Base-by-base conservation (phyloP, 345 rosid genomes). In the Citropsis articulata region DNA sequence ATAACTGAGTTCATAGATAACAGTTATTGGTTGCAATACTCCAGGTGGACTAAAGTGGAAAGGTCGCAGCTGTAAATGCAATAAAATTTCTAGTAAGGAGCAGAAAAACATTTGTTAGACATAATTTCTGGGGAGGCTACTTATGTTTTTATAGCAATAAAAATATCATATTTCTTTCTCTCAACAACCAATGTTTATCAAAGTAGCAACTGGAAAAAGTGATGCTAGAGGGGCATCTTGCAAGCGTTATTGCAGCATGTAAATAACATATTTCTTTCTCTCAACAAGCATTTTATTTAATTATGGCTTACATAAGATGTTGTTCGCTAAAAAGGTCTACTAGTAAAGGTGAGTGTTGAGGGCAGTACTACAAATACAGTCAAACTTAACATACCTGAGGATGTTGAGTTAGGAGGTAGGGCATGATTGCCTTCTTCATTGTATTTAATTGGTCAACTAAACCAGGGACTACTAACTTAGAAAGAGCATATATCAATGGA, bases 21-120 rank as follows among this genome's bases (percentile, higher is more conserved):
- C 86, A 40, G 93, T 95, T 72, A 95, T 31, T 70, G 97, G 99
- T 85, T 91, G 98, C 82, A 88, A 81, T 30, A 92, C 50, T 35
- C 94, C 94, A 25, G 94, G 90, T 36, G 93, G 96, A 84, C 70
- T 83, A 77, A 91, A 92, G 84, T 93, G 98, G 85, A 85, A 92
- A 0, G 90, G 83, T 42, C 28, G 86, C 72, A 93, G 77, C 99
- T 95, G 94, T 78, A 87, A 85, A 67, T 63, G 76, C 66, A 86
- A 73, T 50, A 56, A 24, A 61, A 28, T 76, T 56, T 79, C 66
- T 24, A 72, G 66, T 75, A 79, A 67, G 48, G 71, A 66, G 77
- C 33, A 40, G 42, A 69, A 66, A 78, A 31, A 28, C 33, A 74
- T 48, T 31, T 30, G 0, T 38, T 0, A 22, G 40, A 65, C 9